These are phyloP conservation scores for Curvularia sp. DNA, from an alignment of 2,329 filamentous ascomycete genomes.

Conservation along the genomic window DNA sequence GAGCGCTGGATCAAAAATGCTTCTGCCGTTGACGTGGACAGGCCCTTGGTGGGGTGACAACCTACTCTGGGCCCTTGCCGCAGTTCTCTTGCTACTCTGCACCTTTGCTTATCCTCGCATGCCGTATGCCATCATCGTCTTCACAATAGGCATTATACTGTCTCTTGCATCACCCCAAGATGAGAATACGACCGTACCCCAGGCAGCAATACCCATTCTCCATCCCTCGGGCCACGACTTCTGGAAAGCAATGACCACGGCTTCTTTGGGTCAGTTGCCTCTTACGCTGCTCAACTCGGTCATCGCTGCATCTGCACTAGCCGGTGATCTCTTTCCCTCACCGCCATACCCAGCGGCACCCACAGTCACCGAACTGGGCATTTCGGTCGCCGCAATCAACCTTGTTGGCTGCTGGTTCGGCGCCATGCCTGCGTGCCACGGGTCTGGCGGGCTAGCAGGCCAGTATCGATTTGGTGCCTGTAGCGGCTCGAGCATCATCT, in stretches of 20 bases:
- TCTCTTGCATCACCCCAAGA: conserved; percentile 57
- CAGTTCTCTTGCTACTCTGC: conserved; percentile 73
- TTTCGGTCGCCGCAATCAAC: conserved; percentile 86
- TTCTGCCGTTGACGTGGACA: conserved; percentile 73
- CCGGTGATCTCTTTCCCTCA: conserved; percentile 76
- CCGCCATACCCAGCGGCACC: conserved; percentile 65
- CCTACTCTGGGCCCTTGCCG: conserved; percentile 75
- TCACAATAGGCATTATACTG: conserved; percentile 71
- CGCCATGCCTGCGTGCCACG: conserved; percentile 94
- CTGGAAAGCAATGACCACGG: conserved; percentile 66
- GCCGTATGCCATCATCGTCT: conserved; percentile 80
- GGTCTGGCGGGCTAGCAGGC: conserved; percentile 86
- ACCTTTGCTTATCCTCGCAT: conserved; percentile 71
- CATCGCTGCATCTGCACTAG: conserved; percentile 82
- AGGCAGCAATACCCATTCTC: conserved; percentile 61
- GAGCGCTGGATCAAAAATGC: conserved; percentile 72
- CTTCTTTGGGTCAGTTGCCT: conserved; percentile 83
- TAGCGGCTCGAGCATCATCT: conserved; percentile 81
- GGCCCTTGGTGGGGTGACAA: conserved; percentile 75
- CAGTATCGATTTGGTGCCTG: conserved; percentile 92
- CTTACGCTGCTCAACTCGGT: conserved; percentile 93
- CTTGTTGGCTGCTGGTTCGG: conserved; percentile 88
- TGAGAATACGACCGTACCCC: conserved; percentile 47
- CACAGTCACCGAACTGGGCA: conserved; percentile 76
- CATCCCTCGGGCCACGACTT: conserved; percentile 58